Conservation (phyloP, 1,139 yeast species). For the Pichia cactophila region DNA sequence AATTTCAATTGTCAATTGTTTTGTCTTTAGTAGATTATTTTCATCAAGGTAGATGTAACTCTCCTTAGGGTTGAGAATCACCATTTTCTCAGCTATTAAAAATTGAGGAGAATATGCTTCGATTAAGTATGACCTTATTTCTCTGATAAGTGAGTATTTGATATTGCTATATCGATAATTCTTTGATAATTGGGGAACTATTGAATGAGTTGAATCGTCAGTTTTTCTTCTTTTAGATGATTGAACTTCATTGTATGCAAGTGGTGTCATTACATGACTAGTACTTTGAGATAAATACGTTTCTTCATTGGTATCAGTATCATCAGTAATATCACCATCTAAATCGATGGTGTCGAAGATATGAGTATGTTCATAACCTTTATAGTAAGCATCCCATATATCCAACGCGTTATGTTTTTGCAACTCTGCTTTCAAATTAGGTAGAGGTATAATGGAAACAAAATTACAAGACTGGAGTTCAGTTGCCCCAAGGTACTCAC, state of each 20-base stretch:
- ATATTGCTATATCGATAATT: background rate
- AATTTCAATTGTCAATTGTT: background rate
- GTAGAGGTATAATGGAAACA: background rate
- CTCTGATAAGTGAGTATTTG: constrained; percentile 1
- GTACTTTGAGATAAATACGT: background rate
- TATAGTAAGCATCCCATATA: constrained; percentile 3
- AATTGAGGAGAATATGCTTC: background rate
- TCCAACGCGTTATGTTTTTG: background rate
- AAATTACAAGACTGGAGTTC: constrained; percentile 10
- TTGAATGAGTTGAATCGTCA: background rate
- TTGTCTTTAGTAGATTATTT: background rate
- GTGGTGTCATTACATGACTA: background rate
- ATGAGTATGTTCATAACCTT: background rate
- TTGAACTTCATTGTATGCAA: background rate
- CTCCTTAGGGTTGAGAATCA: background rate
- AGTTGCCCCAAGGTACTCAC: background rate
- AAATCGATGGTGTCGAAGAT: constrained; percentile 1
- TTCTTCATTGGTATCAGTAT: background rate
- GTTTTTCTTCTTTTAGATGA: background rate
- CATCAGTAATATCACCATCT: constrained; percentile 1
- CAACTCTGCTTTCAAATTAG: background rate
- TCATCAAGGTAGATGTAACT: background rate
- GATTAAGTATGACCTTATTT: background rate
- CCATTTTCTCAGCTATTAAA: background rate
- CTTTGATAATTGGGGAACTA: too few species aligned